Evolutionary conservation across 192 early-diverging fungal genomes (phyloP).

Genomic region (Linnemannia hyalina): DNA sequence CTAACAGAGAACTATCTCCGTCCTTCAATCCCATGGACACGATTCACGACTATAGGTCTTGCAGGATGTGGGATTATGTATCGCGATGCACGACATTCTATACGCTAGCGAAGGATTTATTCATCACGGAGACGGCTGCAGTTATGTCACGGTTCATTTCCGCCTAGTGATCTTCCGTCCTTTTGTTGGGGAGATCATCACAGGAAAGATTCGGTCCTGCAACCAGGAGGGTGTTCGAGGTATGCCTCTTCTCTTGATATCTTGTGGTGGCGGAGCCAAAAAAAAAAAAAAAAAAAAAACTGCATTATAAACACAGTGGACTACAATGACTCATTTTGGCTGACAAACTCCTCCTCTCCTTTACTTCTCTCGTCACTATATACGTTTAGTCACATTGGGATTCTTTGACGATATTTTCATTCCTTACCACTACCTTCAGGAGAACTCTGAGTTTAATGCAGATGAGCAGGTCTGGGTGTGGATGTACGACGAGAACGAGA

Average conservation of each 20-base stretch:
- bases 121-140: slow-evolving; percentile 86
- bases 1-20: not conserved
- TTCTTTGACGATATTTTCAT: slow-evolving; percentile 96
- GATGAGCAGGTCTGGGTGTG: slow-evolving; percentile 88
- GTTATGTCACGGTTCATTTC: slow-evolving; percentile 85
- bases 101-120: slow-evolving; percentile 89
- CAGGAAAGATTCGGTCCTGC: slow-evolving; percentile 82
- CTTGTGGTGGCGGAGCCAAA: not conserved
- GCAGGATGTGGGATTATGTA: slow-evolving; percentile 93
- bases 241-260: slow-evolving; percentile 22
- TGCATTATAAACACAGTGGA: not conserved
- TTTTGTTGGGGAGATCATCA: slow-evolving; percentile 88
- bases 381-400: slow-evolving; percentile 75
- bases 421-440: slow-evolving; percentile 73
- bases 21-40: not conserved
- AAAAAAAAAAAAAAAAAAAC: not conserved
- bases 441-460: slow-evolving; percentile 74
- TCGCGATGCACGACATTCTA: slow-evolving; percentile 84
- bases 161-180: slow-evolving; percentile 92
- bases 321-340: not conserved
- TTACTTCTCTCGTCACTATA: not conserved
- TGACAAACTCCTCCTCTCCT: not conserved
- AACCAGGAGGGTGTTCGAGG: slow-evolving; percentile 79
- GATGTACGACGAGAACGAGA: slow-evolving; percentile 80
- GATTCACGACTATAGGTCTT: slow-evolving; percentile 64